Conservation (phyloP, 176 grass and related monocot species). For the maize (Zea mays) region DNA sequence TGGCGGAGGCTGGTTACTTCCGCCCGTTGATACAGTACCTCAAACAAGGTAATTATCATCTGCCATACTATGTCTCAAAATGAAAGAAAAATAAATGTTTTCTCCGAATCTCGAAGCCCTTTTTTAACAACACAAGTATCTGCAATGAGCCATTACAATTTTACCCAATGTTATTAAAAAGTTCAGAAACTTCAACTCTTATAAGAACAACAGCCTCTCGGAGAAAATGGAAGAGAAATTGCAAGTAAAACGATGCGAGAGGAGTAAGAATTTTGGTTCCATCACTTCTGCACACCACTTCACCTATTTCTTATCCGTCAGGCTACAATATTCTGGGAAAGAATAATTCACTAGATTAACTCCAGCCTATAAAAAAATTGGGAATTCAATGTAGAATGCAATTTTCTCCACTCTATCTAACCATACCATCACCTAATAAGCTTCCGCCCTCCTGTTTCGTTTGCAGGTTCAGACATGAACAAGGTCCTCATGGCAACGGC, state of each 20-base stretch:
- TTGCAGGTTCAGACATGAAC: slow-evolving; percentile 93
- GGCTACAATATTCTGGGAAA: neutral
- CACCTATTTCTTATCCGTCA: neutral
- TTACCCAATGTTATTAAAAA: neutral
- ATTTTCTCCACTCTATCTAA: neutral
- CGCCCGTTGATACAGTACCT: slow-evolving; percentile 62
- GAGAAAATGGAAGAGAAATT: neutral
- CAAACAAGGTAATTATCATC: slow-evolving; percentile 64
- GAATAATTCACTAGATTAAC: neutral
- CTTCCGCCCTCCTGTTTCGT: slow-evolving; percentile 19
- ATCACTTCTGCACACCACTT: neutral
- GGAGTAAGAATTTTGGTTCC: neutral
- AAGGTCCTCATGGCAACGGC: slow-evolving; percentile 90
- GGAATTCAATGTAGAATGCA: neutral
- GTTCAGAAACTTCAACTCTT: neutral
- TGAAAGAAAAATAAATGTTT: neutral
- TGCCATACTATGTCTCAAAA: neutral
- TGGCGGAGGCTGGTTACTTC: slow-evolving; percentile 88
- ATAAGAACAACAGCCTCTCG: neutral
- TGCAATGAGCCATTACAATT: neutral
- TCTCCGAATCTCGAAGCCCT: neutral
- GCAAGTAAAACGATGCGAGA: neutral
- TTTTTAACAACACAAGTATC: neutral
- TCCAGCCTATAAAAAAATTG: neutral
- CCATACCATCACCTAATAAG: slow-evolving; percentile 3